Percentiles rank a stretch among this genome's conserved stretches.
Evolutionary conservation across 2,329 filamentous ascomycete genomes (phyloP).

Genomic region (Triangularia verruculosa): DNA sequence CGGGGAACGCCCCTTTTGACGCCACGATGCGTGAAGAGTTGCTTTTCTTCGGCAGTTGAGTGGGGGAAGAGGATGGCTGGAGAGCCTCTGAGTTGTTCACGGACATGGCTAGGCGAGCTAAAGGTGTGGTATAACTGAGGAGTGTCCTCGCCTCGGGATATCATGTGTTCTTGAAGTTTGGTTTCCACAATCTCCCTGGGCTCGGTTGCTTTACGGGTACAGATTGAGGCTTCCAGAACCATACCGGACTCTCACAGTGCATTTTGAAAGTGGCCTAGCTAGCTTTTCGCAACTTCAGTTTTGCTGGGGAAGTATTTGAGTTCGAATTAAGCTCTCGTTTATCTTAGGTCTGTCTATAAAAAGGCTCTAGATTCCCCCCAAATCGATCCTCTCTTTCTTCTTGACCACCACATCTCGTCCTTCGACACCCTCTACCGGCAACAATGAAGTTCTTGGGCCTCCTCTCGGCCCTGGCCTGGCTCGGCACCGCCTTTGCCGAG

Average conservation of each 20-base stretch:
- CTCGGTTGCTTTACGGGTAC: background rate
- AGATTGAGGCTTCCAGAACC: background rate
- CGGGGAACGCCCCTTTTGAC: background rate
- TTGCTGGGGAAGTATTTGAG: background rate
- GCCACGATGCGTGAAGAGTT: background rate
- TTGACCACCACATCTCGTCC: background rate
- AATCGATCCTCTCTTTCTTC: background rate
- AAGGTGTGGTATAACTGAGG: background rate
- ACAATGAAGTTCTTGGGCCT: slow-evolving; percentile 55
- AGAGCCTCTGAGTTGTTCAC: background rate
- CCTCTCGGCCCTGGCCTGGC: slow-evolving; percentile 42
- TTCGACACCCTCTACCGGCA: slow-evolving; percentile 16
- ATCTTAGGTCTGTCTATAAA: too few species aligned
- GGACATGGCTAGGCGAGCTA: background rate
- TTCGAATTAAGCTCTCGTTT: background rate
- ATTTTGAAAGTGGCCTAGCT: background rate
- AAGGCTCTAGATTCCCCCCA: background rate
- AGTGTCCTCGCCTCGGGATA: background rate
- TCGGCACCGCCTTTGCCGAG: slow-evolving; percentile 38
- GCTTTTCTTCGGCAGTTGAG: background rate
- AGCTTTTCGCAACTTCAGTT: background rate
- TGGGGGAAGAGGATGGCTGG: background rate
- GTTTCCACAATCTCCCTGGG: background rate
- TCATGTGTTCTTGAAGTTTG: background rate
- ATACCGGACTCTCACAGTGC: background rate